Evolutionary conservation across 805 yeast species (phyloP), one percentile per base, ranked within the genome.

Genomic region (Candida xyloterini): DNA sequence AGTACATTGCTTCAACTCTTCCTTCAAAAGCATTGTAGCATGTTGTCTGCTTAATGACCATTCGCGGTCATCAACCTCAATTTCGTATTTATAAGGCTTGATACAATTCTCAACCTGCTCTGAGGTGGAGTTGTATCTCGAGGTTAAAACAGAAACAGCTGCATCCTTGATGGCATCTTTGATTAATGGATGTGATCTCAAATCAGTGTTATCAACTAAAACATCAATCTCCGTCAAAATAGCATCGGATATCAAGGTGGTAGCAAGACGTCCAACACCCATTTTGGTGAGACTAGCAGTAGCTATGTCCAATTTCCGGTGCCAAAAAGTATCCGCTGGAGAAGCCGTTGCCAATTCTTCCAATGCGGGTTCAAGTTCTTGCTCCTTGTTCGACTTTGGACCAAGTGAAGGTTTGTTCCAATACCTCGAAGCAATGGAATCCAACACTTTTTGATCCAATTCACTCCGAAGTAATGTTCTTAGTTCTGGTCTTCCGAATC

Each of bases 31-130:
- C 15, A 66, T 67, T 10, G 79, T 74, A 0, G 97, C 76, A 56
- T 85, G 95, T 23, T 85, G 95, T 44, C 86, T 78, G 27, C 96
- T 81, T 7, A 74, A 57, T 22, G 68, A 65, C 99, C 99, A 93
- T 60, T 93, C 99, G 27, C 96, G 73, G 52, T 90, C 95, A 57
- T 93, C 98, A 34, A 93, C 78, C 56, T 93, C 99, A 44, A 93
- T 90, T 57, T 93, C 99, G 60, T 91, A 93, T 66, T 93, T 93
- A 68, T 84, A 93, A 2, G 99, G 99, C 60, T 93, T 93, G 55
- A 93, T 91, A 66, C 98, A 90, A 62, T 95, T 93, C 56, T 93
- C 99, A 6, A 93, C 98, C 61, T 93, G 99, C 60, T 95, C 99
- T 0, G 99, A 95, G 0, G 99, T 91, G 1, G 95, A 82, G 48